phyloP scores from a whole-genome alignment of 352 stramenopile genomes.

The Phytophthora megakarya region DNA sequence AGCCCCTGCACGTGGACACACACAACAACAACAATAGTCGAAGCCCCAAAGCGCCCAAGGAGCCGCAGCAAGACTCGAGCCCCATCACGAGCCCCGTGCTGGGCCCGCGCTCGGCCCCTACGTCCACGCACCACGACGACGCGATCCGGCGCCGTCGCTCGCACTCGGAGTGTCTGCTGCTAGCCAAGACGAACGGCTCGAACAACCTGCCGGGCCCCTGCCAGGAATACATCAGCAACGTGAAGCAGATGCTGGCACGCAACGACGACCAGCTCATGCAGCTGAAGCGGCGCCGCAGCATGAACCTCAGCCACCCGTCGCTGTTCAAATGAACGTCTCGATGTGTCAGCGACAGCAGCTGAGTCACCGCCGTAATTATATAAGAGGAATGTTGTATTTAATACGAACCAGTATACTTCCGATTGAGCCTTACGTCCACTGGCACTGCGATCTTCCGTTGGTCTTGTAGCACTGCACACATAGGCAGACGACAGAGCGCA shows the following conservation, averaged over 20 bases:
- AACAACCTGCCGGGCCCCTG: constrained; percentile 71
- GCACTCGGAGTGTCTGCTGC: constrained; percentile 82
- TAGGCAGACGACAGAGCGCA: constrained; percentile 44
- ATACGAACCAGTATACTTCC: constrained; percentile 34
- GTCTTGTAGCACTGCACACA: constrained; percentile 31
- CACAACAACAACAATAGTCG: constrained; percentile 38
- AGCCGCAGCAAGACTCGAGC: constrained; percentile 29
- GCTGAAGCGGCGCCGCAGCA: constrained; percentile 64
- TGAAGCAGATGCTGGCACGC: constrained; percentile 84
- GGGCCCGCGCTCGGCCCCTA: constrained; percentile 29
- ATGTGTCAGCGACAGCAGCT: constrained; percentile 7
- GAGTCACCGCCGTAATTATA: constrained; percentile 40
- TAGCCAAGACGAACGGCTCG: constrained; percentile 61
- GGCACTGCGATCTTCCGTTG: constrained; percentile 32
- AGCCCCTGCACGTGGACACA: constrained; percentile 58
- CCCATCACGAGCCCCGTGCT: constrained; percentile 27
- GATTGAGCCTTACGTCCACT: neutral
- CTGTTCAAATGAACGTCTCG: constrained; percentile 46
- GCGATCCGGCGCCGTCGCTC: constrained; percentile 61
- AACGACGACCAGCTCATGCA: constrained; percentile 57
- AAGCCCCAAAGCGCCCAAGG: constrained; percentile 26
- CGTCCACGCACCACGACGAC: constrained; percentile 45
- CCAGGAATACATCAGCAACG: constrained; percentile 84
- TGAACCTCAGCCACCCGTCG: constrained; percentile 60
- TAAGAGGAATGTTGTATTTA: constrained; percentile 49